These are phyloP conservation scores for Termitomyces titanicus DNA, from an alignment of 768 basidiomycete species.

Conservation along the genomic window DNA sequence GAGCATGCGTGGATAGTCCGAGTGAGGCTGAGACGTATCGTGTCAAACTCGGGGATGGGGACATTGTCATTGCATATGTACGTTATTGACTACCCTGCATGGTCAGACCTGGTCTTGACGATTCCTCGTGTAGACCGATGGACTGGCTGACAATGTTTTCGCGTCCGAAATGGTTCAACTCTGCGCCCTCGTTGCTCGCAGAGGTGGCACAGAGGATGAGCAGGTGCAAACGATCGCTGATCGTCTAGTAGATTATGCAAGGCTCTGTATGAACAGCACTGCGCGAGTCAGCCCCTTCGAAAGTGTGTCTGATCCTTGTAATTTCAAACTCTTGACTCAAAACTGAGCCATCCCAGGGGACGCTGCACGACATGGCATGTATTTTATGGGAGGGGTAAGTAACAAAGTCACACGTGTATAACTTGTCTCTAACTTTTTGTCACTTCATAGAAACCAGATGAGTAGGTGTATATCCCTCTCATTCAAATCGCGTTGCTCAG, in stretches of 20 bases:
- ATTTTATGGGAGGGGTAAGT: slow-evolving; percentile 73
- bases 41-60: slow-evolving; percentile 44
- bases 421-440: slow-evolving; percentile 9
- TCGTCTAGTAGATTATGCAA: slow-evolving; percentile 66
- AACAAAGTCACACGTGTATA: neutral
- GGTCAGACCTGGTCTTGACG: neutral
- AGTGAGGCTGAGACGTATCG: slow-evolving; percentile 43
- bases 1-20: slow-evolving; percentile 53
- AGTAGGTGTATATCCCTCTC: slow-evolving; percentile 44
- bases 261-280: slow-evolving; percentile 65
- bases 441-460: slow-evolving; percentile 66
- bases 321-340: neutral
- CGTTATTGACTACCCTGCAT: slow-evolving; percentile 1
- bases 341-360: slow-evolving; percentile 38
- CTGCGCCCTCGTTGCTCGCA: slow-evolving; percentile 60
- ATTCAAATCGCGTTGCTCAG: neutral
- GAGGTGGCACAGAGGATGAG: slow-evolving; percentile 50
- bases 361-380: slow-evolving; percentile 61
- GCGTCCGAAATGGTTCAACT: slow-evolving; percentile 67
- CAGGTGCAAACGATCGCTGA: slow-evolving; percentile 73
- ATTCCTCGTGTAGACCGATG: slow-evolving; percentile 40
- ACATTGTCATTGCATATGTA: slow-evolving; percentile 50
- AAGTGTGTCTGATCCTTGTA: slow-evolving; percentile 36
- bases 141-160: slow-evolving; percentile 61
- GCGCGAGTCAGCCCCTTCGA: slow-evolving; percentile 72